A percentile compares a stretch with the other conserved stretches of the same genome.
phyloP scores from a whole-genome alignment of 768 basidiomycete genomes.

The Neoboletus magnificus region DNA sequence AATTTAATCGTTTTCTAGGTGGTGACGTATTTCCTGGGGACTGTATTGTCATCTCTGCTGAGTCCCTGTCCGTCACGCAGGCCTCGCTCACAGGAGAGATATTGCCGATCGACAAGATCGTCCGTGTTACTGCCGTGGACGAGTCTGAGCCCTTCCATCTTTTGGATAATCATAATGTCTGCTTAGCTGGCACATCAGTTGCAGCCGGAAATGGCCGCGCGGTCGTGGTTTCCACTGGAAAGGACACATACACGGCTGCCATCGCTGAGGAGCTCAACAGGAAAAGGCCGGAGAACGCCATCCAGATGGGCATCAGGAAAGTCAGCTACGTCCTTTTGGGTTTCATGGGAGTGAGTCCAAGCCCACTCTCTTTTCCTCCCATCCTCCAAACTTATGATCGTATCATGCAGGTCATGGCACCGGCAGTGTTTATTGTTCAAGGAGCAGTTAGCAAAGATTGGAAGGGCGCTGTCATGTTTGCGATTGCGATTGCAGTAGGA shows the following conservation, averaged over 20 bases:
- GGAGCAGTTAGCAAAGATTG: conserved; percentile 32
- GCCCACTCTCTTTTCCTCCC: neutral
- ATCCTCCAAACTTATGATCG: neutral
- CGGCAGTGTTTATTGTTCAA: conserved; percentile 28
- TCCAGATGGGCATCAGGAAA: conserved; percentile 33
- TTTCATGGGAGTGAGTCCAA: conserved; percentile 28
- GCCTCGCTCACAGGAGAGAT: conserved; percentile 38
- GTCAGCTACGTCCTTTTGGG: conserved; percentile 32
- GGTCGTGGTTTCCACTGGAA: conserved; percentile 31
- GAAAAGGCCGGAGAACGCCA: conserved; percentile 32
- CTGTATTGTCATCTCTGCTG: conserved; percentile 32
- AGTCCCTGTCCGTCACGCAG: conserved; percentile 33
- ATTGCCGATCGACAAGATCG: conserved; percentile 32
- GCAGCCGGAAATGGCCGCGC: conserved; percentile 32
- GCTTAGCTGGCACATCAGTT: conserved; percentile 35
- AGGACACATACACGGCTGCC: conserved; percentile 34
- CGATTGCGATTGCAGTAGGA: conserved; percentile 30
- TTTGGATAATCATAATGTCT: conserved; percentile 32
- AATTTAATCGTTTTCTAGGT: conserved; percentile 13
- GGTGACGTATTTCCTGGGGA: conserved; percentile 37
- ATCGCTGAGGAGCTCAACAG: conserved; percentile 33
- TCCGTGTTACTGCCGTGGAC: conserved; percentile 13
- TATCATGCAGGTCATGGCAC: conserved; percentile 27
- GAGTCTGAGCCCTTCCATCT: conserved; percentile 25
- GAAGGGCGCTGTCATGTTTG: conserved; percentile 31